Percentiles rank a stretch among this genome's conserved stretches.
Conservation (phyloP, 495 filamentous ascomycete genomes). For the Penicillium turbatum region DNA sequence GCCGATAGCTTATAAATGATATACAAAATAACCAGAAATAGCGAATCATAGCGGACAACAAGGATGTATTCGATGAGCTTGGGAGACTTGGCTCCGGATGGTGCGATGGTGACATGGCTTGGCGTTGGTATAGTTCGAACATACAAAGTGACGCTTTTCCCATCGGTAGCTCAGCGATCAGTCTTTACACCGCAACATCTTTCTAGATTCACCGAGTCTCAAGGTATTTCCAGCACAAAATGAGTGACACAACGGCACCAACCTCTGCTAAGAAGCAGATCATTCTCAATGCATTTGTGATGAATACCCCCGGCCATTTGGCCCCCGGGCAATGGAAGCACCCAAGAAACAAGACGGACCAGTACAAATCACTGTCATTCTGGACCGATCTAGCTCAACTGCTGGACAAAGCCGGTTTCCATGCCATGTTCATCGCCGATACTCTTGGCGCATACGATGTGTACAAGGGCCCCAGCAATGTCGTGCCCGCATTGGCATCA, state of each 20-base stretch:
- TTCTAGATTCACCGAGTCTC: neutral
- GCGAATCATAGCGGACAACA: neutral
- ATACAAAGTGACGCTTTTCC: neutral
- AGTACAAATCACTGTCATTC: conserved; percentile 50
- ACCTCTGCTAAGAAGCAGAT: conserved; percentile 42
- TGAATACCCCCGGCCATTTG: conserved; percentile 52
- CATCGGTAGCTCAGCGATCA: neutral
- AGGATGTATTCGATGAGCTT: neutral
- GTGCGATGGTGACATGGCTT: neutral
- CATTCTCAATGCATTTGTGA: conserved; percentile 57
- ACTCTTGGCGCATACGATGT: conserved; percentile 32
- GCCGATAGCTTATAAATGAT: neutral
- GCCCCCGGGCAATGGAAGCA: conserved; percentile 54
- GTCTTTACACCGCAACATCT: neutral
- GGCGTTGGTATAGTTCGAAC: neutral
- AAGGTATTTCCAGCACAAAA: neutral
- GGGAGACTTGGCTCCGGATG: neutral
- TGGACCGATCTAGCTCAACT: conserved; percentile 56
- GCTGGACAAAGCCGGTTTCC: conserved; percentile 55
- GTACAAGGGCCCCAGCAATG: conserved; percentile 30
- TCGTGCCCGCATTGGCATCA: conserved; percentile 25
- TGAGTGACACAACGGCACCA: conserved; percentile 5
- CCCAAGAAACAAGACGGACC: conserved; percentile 48
- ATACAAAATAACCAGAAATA: neutral
- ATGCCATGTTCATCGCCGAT: conserved; percentile 61